A percentile compares a stretch with the other conserved stretches of the same genome.
phyloP scores from a whole-genome alignment of 257 asterid species.

The Nemophila menziesii region DNA sequence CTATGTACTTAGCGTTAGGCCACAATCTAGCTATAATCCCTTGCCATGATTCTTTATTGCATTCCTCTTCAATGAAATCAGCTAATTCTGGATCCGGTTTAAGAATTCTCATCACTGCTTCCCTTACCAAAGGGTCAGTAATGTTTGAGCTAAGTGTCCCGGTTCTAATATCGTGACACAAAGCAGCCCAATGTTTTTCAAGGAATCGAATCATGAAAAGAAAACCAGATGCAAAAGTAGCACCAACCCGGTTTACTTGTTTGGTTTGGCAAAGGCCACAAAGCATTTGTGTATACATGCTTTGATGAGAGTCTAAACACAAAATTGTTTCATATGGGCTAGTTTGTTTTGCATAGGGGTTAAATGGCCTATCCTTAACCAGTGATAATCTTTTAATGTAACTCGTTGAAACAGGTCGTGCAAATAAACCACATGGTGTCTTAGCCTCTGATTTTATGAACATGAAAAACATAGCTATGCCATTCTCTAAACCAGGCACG shows the following conservation, averaged over 20 bases:
- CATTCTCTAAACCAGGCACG: conserved; percentile 21
- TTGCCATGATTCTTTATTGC: conserved; percentile 22
- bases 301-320: conserved; percentile 26
- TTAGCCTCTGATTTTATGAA: too few species aligned
- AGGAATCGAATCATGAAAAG: conserved; percentile 28
- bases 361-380: conserved; percentile 15
- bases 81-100: conserved; percentile 23
- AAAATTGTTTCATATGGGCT: conserved; percentile 27
- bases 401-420: conserved; percentile 28
- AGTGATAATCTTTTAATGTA: conserved; percentile 21
- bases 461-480: conserved; percentile 25
- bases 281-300: conserved; percentile 36
- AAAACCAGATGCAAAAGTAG: conserved; percentile 29
- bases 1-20: too few species aligned
- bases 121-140: too few species aligned
- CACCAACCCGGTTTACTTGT: conserved; percentile 27
- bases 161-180: conserved; percentile 21
- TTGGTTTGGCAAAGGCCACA: too few species aligned
- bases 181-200: conserved; percentile 24
- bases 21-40: too few species aligned
- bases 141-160: conserved; percentile 17
- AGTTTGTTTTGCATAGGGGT: conserved; percentile 28
- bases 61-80: conserved; percentile 23
- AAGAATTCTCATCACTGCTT: too few species aligned
- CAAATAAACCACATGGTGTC: conserved; percentile 24